A percentile compares a stretch with the other conserved stretches of the same genome.
These are phyloP conservation scores for Schwanniomyces occidentalis DNA, from an alignment of 805 yeast genomes.

Conservation along the genomic window DNA sequence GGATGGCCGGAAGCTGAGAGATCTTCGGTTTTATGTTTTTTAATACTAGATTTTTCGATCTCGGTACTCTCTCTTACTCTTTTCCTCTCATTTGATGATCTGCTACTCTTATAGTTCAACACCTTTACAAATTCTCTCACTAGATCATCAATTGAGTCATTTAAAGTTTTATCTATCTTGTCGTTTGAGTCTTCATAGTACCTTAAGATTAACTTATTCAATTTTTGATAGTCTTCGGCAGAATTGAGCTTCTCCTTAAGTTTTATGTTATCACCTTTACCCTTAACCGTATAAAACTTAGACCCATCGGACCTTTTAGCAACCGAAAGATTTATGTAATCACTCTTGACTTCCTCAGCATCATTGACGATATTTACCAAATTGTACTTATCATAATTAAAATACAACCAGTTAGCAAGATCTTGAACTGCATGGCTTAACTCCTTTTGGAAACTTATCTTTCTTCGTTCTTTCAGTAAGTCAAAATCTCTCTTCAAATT, in stretches of 20 bases:
- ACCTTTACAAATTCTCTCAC: not conserved
- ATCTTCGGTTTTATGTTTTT: too few relatives aligned
- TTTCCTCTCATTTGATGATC: not conserved
- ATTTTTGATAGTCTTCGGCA: not conserved
- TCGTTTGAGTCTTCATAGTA: conserved; percentile 3
- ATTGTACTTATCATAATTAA: conserved; percentile 1
- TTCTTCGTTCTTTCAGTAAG: conserved; percentile 12
- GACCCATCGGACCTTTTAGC: not conserved
- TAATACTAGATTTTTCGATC: too few relatives aligned
- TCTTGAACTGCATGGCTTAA: conserved; percentile 9
- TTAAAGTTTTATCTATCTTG: not conserved
- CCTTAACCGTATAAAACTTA: not conserved
- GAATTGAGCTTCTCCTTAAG: not conserved
- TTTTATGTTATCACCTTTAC: not conserved
- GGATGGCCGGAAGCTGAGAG: too few relatives aligned
- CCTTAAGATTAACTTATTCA: not conserved
- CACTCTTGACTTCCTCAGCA: not conserved
- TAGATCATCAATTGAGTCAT: not conserved
- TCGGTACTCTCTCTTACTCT: not conserved
- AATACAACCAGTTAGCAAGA: conserved; percentile 16
- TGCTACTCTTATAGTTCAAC: not conserved
- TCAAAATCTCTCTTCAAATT: conserved; percentile 25
- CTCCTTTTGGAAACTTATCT: conserved; percentile 10
- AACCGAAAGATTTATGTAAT: not conserved
- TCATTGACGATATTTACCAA: conserved; percentile 2